Base-by-base conservation (phyloP, 352 stramenopile species). In the Phytophthora syringae region DNA sequence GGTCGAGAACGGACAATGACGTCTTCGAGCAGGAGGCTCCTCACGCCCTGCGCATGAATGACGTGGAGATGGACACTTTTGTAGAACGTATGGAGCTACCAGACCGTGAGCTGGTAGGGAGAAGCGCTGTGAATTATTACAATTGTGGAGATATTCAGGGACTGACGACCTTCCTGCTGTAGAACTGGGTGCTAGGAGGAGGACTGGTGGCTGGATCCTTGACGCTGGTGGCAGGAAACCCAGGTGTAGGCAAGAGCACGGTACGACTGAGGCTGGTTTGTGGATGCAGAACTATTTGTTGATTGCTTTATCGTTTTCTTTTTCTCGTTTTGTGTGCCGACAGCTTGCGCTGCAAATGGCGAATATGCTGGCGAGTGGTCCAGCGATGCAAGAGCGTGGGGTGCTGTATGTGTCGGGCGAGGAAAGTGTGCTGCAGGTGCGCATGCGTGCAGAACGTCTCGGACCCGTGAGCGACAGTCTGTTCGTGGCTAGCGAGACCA, bases 321-420 rank as follows among this genome's bases (percentile, higher is more conserved):
- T n/a, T n/a, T n/a, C n/a, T n/a, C n/a, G n/a, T n/a, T n/a, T n/a
- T n/a, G 7, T 60, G 20, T 45, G 21, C 18, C 4, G 34, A 44
- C 49, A 94, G 68, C 81, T 99, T 18, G 80, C 97, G 18, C 76
- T 99, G 30, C 97, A 99, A 73, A 88, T 97, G 64, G 95, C 95
- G 18, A 95, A 95, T 48, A 95, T 95, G 88, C 64, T 96, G 18
- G 79, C 86, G 0, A 67, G 62, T 36, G 54, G 37, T 27, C 15
- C 49, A 16, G 28, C 44, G 18, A 55, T 63, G n/a, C 16, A 32
- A 0, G 53, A 53, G 2, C 82, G 85, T 21, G 77, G 79, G 24
- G 95, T 99, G 18, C 79, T 98, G 15, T 99, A 99, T 67, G 81
- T 99, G 4, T 98, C 95, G 2, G 97, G 97, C 20, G 97, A 99